Evolutionary conservation across 2,329 filamentous ascomycete genomes (phyloP), one percentile per base, ranked within the genome.

Genomic region (Uncinocarpus reesii): DNA sequence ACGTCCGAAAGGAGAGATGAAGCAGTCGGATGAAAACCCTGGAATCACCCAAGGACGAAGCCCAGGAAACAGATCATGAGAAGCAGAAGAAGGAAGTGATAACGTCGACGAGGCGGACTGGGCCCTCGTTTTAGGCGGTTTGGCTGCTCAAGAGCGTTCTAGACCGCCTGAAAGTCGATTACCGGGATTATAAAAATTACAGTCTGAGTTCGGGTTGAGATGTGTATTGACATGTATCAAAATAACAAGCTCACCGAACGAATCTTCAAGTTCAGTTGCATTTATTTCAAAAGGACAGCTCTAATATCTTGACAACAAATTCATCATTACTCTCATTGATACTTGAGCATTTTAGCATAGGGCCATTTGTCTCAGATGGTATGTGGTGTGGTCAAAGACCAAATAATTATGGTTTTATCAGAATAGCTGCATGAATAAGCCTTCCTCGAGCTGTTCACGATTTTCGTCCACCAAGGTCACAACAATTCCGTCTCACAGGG

Each of bases 101-200:
- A 32, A 15, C 16, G 5, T 16, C 2, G 21, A 15, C 16, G 13
- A 18, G 23, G 26, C 26, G 36, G 26, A 40, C 7, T 32, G 24
- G 38, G 16, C 24, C 18, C 10, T 13, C 23, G 15, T 10, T 24
- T n/a, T 7, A 18, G 11, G 15, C 7, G 18, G 38, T 21, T 29
- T 16, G 24, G 28, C n/a, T 32, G 40, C 40, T 26, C 38, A 42
- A 42, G 16, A 23, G n/a, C 28, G 41, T 7, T 43, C 41, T 43
- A 43, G 41, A 43, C 41, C 41, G 18, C 20, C 4, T 10, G 28
- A n/a, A 43, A 23, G 11, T 1, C 2, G 15, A 34, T 21, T 43
- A 43, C 41, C 23, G 29, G 18, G 29, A 23, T 20, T 10, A 2
- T 3, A 16, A 43, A 34, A 23, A 15, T 34, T 43, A 43, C 41